phyloP scores from a whole-genome alignment of 2,329 filamentous ascomycete species.

The Sordariomycetes sp. region DNA sequence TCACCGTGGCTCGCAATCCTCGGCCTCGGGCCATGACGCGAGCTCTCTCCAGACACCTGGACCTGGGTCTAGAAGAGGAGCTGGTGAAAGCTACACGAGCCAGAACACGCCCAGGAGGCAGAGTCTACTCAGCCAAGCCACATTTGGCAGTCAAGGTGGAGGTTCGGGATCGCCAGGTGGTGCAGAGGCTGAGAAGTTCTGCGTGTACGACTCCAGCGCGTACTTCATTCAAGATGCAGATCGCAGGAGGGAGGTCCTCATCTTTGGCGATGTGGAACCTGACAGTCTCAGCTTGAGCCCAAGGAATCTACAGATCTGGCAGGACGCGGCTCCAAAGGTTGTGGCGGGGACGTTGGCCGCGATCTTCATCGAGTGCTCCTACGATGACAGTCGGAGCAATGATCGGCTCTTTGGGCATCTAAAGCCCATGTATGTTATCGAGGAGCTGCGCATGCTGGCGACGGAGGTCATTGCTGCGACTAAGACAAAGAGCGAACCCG shows the following conservation, averaged over 20 bases:
- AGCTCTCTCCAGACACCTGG: constrained; percentile 17
- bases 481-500: constrained; percentile 10
- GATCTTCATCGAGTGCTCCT: constrained; percentile 95
- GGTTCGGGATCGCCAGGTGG: background rate
- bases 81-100: no score
- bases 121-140: constrained; percentile 20
- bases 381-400: constrained; percentile 70
- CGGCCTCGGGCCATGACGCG: constrained; percentile 38
- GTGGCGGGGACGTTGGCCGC: constrained; percentile 61
- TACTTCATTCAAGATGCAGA: constrained; percentile 79
- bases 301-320: constrained; percentile 76
- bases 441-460: constrained; percentile 68
- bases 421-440: constrained; percentile 71
- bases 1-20: constrained; percentile 49
- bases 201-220: constrained; percentile 80
- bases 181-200: constrained; percentile 37
- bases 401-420: constrained; percentile 82
- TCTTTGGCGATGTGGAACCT: constrained; percentile 94
- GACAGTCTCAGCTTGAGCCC: constrained; percentile 77
- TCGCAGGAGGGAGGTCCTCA: constrained; percentile 69
- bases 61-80: no score
- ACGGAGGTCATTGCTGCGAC: constrained; percentile 54
- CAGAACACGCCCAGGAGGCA: constrained; percentile 11
- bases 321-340: constrained; percentile 80
- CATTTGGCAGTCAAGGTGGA: constrained; percentile 2